Conservation (phyloP, 495 filamentous ascomycete genomes). For the Penicillium pulvis region DNA sequence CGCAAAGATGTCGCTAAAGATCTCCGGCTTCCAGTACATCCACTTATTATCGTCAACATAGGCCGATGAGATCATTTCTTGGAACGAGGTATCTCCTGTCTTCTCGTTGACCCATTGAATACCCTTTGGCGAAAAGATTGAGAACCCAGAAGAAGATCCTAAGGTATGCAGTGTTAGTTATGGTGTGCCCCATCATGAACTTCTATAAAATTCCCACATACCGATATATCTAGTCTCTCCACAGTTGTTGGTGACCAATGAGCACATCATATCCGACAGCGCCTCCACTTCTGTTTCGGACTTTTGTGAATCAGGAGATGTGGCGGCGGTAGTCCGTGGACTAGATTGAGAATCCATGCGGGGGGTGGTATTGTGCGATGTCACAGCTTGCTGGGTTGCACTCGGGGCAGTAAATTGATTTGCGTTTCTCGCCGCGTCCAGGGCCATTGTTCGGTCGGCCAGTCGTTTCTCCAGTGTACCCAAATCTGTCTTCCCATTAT, state of each 20-base stretch:
- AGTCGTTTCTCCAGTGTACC: slow-evolving; percentile 83
- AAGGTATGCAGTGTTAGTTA: neutral
- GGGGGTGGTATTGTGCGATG: slow-evolving; percentile 50
- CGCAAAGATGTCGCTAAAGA: slow-evolving; percentile 91
- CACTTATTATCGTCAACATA: slow-evolving; percentile 88
- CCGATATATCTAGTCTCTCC: slow-evolving; percentile 97
- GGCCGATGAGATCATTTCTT: slow-evolving; percentile 88
- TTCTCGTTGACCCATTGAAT: slow-evolving; percentile 99
- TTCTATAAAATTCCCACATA: slow-evolving; percentile 39
- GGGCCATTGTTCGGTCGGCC: slow-evolving; percentile 58
- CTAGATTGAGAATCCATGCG: slow-evolving; percentile 56
- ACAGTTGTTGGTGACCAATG: slow-evolving; percentile 93
- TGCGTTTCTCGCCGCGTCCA: slow-evolving; percentile 40
- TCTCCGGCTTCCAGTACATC: slow-evolving; percentile 94
- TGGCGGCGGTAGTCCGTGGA: slow-evolving; percentile 55
- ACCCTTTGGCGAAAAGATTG: slow-evolving; percentile 96
- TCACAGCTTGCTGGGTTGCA: slow-evolving; percentile 28
- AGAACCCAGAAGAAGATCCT: slow-evolving; percentile 96
- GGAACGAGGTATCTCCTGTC: slow-evolving; percentile 91
- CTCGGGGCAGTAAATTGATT: slow-evolving; percentile 31
- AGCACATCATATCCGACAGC: slow-evolving; percentile 98
- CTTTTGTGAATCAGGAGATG: slow-evolving; percentile 60
- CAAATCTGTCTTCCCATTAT: slow-evolving; percentile 85
- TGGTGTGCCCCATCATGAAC: neutral
- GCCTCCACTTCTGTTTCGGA: slow-evolving; percentile 79